Evolutionary conservation across 2,329 filamentous ascomycete species (phyloP).

Genomic region (Botrytis hyacinthi): DNA sequence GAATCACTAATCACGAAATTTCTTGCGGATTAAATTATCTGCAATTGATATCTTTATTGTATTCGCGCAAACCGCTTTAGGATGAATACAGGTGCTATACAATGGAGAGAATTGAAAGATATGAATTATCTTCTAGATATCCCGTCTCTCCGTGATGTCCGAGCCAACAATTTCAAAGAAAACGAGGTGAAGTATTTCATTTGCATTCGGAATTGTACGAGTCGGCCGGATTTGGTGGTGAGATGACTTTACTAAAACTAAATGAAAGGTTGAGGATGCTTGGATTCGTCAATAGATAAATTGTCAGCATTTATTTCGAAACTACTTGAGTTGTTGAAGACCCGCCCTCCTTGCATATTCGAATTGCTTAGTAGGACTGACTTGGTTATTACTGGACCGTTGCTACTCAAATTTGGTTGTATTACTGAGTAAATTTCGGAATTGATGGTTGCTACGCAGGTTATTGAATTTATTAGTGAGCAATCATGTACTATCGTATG

Average conservation of each 20-base stretch:
- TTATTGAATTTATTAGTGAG: not conserved
- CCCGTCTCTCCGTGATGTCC: not conserved
- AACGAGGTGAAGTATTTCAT: not conserved
- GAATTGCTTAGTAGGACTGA: not conserved
- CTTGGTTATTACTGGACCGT: not conserved
- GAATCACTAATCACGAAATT: not conserved
- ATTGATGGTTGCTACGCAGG: not conserved
- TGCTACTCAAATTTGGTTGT: not conserved
- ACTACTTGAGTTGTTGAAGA: not conserved
- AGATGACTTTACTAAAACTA: not conserved
- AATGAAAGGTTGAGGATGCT: not conserved
- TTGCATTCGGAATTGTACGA: not conserved
- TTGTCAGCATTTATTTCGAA: not conserved
- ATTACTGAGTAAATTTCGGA: not conserved
- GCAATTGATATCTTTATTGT: not conserved
- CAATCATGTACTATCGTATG: not conserved
- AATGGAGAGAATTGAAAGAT: not conserved
- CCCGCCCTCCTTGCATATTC: not conserved
- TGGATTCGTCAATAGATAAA: not conserved
- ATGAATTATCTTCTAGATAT: not conserved
- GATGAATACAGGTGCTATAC: not conserved
- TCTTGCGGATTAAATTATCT: not conserved
- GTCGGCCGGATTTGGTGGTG: not conserved
- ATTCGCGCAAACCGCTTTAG: not conserved
- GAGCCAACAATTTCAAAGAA: not conserved